These are phyloP conservation scores for Hymenotorrendiella dingleyae DNA, from an alignment of 2,329 filamentous ascomycete genomes.

Conservation along the genomic window DNA sequence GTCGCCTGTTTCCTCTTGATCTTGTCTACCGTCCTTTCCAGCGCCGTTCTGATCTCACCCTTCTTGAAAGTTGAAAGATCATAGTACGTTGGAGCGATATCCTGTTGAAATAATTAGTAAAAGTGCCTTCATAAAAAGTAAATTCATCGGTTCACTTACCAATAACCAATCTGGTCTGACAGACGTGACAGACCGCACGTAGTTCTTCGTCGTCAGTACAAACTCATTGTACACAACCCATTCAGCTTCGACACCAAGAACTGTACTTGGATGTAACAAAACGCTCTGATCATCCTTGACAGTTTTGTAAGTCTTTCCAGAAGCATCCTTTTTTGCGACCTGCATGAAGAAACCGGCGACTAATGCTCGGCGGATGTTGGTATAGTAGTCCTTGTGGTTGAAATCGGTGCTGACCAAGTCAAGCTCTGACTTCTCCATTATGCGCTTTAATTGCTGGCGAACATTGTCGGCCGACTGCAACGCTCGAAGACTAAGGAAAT, in stretches of 20 bases:
- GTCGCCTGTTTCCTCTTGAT: constrained; percentile 45
- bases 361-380: constrained; percentile 88
- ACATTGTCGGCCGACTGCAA: constrained; percentile 93
- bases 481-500: constrained; percentile 86
- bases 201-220: constrained; percentile 96
- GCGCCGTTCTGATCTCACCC: constrained; percentile 73
- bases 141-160: constrained; percentile 46
- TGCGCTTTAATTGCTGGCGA: constrained; percentile 81
- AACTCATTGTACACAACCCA: constrained; percentile 99
- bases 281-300: constrained; percentile 96
- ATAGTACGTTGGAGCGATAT: constrained; percentile 92
- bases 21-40: constrained; percentile 53
- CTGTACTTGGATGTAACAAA: constrained; percentile 87
- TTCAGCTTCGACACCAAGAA: constrained; percentile 80
- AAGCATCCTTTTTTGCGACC: constrained; percentile 86
- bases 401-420: constrained; percentile 86
- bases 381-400: constrained; percentile 95
- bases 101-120: constrained; percentile 48
- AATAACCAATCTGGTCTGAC: constrained; percentile 92
- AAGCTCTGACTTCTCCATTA: constrained; percentile 90
- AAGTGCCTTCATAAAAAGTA: neutral
- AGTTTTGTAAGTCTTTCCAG: constrained; percentile 86
- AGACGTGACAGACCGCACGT: constrained; percentile 87
- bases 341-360: constrained; percentile 99
- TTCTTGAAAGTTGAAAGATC: constrained; percentile 77